Evolutionary conservation across 441 rosid genomes (phyloP), one percentile per base, ranked within the genome.

Genomic region (Geranium incanum): DNA sequence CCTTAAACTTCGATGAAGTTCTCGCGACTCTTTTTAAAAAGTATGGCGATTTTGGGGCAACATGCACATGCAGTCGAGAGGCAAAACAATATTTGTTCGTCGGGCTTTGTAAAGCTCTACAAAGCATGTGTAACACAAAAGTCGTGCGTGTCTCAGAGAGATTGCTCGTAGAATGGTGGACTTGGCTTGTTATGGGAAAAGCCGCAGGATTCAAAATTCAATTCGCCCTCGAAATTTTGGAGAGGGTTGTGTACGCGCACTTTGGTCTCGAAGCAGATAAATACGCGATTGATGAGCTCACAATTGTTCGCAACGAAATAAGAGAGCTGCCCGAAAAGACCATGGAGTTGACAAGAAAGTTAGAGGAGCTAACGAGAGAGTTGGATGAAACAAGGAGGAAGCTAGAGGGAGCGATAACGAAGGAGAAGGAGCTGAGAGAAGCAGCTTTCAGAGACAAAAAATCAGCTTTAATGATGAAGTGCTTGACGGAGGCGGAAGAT

Each of bases 241-340:
- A 64, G 6, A 28, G n/a, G 0, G 15, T 64, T 23, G 16, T n/a
- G 3, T 19, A 6, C 1, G 67, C 67, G 4, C 36, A 64, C n/a
- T 64, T 64, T 23, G 67, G 38, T 8, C 38, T 64, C 33, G n/a
- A 9, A 23, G 67, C 67, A 8, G 67, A 64, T 11, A 64, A 23
- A 15, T 23, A 23, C 28, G 67, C 67, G 33, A 36, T 23, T 28
- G 15, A 11, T 6, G 1, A 11, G 6, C n/a, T 64, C 11, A 57
- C 11, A 16, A 57, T 0, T 16, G 67, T 6, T 64, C 67, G 67
- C 9, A 2, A 1, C 11, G 6, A 64, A 8, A 19, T 57, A 16
- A 57, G 6, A 4, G 6, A 52, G 5, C 60, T 52, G 4, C 60
- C 60, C 6, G 6, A 52, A 11, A 5, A 52, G 8, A 12, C n/a